Base-by-base conservation (phyloP, 2,329 filamentous ascomycete species). In the Exophiala xenobiotica region DNA sequence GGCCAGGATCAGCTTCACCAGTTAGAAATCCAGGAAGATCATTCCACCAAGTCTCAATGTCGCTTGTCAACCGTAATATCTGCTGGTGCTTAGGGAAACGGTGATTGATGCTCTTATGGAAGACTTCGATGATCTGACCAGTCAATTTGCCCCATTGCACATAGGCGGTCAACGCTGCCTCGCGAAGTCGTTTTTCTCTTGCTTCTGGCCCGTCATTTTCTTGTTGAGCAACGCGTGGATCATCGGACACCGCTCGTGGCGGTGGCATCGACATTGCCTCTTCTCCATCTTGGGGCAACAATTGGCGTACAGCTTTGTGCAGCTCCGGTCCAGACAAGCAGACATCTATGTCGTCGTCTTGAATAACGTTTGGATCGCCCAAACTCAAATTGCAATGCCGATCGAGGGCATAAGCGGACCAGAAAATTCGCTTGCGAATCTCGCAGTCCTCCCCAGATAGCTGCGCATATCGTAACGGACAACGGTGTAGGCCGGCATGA, bases 401-500 rank as follows among this genome's bases (percentile, higher is more conserved):
- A 48, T 72, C 69, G 22, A 72, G 64, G 4, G 69, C 69, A 58
- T 72, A 72, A 1, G 68, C 69, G 20, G 65, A 68, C 70, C 70
- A 72, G 53, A 72, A 71, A 8, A 72, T 66, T n/a, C 70, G 63
- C 54, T 72, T 72, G 7, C 69, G 66, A 23, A 72, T 58, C 24
- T 71, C 68, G 18, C 69, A 64, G 41, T 72, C 68, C 53, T 70
- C 67, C 2, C 65, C 63, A 2, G 72, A 69, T 7, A 78, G 67
- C 45, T 77, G 68, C 7, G 66, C 65, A 52, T 78, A 79, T 5
- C 77, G 74, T 49, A 74, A 73, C 0, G 77, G 77, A 55, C 77
- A 79, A 2, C 77, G 68, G 57, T 79, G 76, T 5, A 78, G 67
- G 3, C 77, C 77, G 1, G 74, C 70, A 56, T 78, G 75, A 19